phyloP scores from a whole-genome alignment of 768 basidiomycete species.

The Boletus vermiculosoides region DNA sequence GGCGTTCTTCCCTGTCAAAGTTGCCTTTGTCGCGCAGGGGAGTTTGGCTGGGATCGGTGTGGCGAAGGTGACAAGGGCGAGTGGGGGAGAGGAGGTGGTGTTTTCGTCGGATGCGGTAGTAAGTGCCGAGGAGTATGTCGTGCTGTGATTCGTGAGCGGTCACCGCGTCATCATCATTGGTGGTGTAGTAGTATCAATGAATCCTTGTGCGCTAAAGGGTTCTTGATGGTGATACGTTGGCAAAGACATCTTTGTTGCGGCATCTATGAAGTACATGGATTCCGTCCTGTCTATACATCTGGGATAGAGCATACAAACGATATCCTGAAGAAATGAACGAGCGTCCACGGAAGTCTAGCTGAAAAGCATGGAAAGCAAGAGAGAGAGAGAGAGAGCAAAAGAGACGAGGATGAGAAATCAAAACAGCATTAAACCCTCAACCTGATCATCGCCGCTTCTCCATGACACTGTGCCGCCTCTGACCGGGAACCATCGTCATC shows the following conservation, averaged over 20 bases:
- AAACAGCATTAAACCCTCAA: background rate
- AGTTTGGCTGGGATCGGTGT: constrained; percentile 78
- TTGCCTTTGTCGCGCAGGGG: constrained; percentile 77
- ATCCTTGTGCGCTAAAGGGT: background rate
- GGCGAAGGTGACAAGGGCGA: constrained; percentile 53
- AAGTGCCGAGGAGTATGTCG: constrained; percentile 54
- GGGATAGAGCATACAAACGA: background rate
- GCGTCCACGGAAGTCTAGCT: background rate
- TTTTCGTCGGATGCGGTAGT: constrained; percentile 59
- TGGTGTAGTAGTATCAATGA: background rate
- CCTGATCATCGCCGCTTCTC: constrained; percentile 5
- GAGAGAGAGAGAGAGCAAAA: too few relatives aligned
- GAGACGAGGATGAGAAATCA: background rate
- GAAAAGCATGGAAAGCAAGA: background rate
- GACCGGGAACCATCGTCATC: background rate
- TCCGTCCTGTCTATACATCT: background rate
- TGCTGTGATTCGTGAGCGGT: constrained; percentile 35
- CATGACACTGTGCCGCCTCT: constrained; percentile 7
- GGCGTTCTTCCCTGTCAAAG: constrained; percentile 90
- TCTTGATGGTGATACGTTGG: background rate
- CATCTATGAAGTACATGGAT: background rate
- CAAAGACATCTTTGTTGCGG: background rate
- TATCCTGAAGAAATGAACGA: background rate
- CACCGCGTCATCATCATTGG: background rate
- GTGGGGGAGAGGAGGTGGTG: constrained; percentile 45